phyloP scores from a whole-genome alignment of 2,329 filamentous ascomycete genomes.

The Pseudodiploospora longispora region DNA sequence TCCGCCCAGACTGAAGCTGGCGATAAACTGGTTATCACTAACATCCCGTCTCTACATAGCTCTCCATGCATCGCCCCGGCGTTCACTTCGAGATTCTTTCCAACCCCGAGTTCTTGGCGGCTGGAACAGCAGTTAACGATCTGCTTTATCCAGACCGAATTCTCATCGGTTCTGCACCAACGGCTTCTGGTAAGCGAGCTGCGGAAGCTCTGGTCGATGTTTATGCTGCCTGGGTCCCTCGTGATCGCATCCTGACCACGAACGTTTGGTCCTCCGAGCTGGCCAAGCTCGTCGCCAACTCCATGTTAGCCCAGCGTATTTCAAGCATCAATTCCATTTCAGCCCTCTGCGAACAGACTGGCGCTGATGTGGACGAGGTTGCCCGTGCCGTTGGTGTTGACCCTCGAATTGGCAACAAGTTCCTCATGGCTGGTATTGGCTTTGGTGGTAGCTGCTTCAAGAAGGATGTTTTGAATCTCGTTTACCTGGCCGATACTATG shows the following conservation, averaged over 20 bases:
- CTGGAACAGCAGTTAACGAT: conserved; percentile 66
- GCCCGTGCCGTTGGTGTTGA: conserved; percentile 61
- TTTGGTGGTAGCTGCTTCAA: conserved; percentile 78
- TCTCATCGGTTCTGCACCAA: conserved; percentile 62
- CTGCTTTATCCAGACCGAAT: conserved; percentile 65
- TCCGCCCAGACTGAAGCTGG: conserved; percentile 8
- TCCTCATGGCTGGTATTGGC: conserved; percentile 66
- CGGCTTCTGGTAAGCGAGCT: conserved; percentile 50
- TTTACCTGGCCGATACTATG: conserved; percentile 64
- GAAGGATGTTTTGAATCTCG: conserved; percentile 68
- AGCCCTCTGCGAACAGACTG: conserved; percentile 70
- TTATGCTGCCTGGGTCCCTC: conserved; percentile 64
- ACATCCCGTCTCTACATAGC: conserved; percentile 24
- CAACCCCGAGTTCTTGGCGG: conserved; percentile 75
- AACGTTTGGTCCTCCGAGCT: conserved; percentile 74
- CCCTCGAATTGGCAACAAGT: conserved; percentile 61
- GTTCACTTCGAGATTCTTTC: conserved; percentile 68
- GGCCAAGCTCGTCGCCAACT: conserved; percentile 71
- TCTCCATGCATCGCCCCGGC: conserved; percentile 51
- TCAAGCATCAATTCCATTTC: conserved; percentile 75
- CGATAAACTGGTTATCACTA: conserved; percentile 2
- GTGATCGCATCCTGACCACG: conserved; percentile 58
- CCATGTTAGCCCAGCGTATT: conserved; percentile 72
- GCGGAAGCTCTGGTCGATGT: conserved; percentile 56
- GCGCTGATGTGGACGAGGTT: conserved; percentile 68